A percentile compares a stretch with the other conserved stretches of the same genome.
phyloP scores from a whole-genome alignment of 495 filamentous ascomycete genomes.

The Penicillium malachiteum region DNA sequence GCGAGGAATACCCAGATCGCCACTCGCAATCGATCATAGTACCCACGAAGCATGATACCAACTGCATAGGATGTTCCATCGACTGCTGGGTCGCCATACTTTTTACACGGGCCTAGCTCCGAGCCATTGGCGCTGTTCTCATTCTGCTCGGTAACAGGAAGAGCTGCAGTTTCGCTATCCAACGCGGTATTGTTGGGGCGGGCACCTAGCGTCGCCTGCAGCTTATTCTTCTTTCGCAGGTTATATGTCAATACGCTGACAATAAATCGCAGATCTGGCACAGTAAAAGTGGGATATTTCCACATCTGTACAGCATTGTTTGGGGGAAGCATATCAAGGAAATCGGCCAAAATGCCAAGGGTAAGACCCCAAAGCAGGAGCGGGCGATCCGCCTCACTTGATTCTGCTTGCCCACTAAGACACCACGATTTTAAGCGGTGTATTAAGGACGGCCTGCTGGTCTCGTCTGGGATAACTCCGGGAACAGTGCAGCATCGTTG shows the following conservation, averaged over 20 bases:
- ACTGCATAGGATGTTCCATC: conserved; percentile 48
- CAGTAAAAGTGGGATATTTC: conserved; percentile 73
- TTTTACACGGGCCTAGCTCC: conserved; percentile 48
- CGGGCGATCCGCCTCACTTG: conserved; percentile 37
- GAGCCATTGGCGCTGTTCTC: conserved; percentile 47
- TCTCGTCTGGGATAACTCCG: conserved; percentile 41
- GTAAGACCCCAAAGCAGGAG: conserved; percentile 77
- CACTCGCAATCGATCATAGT: conserved; percentile 61
- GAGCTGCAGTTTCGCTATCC: conserved; percentile 43
- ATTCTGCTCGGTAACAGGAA: conserved; percentile 35
- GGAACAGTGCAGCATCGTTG: conserved; percentile 52
- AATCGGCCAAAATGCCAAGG: conserved; percentile 68
- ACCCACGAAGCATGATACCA: conserved; percentile 64
- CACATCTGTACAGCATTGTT: conserved; percentile 61
- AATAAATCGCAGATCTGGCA: conserved; percentile 59
- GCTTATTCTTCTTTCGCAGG: conserved; percentile 57
- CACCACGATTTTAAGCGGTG: conserved; percentile 33
- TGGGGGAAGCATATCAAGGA: conserved; percentile 67
- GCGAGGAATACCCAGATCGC: conserved; percentile 56
- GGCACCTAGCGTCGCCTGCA: conserved; percentile 37
- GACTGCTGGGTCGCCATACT: conserved; percentile 23
- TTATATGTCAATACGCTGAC: conserved; percentile 60
- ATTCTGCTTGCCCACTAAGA: conserved; percentile 33
- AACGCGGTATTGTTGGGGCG: conserved; percentile 41
- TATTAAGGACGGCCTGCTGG: conserved; percentile 15